Evolutionary conservation across 1,139 yeast genomes (phyloP).

Genomic region (Yamadazyma sp.): DNA sequence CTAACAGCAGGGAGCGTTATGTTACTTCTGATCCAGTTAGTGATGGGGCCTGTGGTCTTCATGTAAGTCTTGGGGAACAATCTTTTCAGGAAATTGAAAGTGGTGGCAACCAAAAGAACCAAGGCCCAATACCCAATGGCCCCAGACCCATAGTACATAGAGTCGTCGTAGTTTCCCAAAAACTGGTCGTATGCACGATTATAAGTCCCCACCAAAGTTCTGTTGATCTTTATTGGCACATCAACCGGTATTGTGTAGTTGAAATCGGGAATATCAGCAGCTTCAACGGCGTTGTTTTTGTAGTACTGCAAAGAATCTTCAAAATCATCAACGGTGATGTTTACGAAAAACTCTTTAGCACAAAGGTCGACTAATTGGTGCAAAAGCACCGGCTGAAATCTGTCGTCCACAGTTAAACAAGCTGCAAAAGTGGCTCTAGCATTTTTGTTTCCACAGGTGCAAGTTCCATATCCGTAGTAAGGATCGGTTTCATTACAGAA

Average conservation of each 20-base stretch:
- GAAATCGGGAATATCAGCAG: constrained; percentile 22
- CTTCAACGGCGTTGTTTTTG: constrained; percentile 18
- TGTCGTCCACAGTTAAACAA: constrained; percentile 8
- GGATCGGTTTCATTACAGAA: constrained; percentile 5
- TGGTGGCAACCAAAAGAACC: constrained; percentile 39
- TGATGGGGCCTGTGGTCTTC: constrained; percentile 22
- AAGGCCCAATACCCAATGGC: constrained; percentile 50
- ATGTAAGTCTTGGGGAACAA: constrained; percentile 27
- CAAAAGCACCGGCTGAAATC: not conserved
- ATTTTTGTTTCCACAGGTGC: constrained; percentile 12
- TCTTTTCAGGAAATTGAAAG: constrained; percentile 41
- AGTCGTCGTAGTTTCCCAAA: constrained; percentile 35
- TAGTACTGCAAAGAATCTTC: constrained; percentile 19
- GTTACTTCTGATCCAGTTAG: constrained; percentile 28
- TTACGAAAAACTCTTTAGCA: constrained; percentile 9
- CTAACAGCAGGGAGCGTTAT: constrained; percentile 33
- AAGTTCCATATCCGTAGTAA: constrained; percentile 4
- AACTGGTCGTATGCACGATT: constrained; percentile 25
- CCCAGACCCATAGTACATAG: constrained; percentile 51
- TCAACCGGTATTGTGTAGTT: constrained; percentile 20
- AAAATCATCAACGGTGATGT: constrained; percentile 18
- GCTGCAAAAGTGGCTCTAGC: constrained; percentile 14
- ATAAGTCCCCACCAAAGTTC: constrained; percentile 14
- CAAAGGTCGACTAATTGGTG: constrained; percentile 12
- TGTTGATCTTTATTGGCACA: constrained; percentile 24